Evolutionary conservation across 805 yeast species (phyloP), one percentile per base, ranked within the genome.

Genomic region (Lipomyces sp.): DNA sequence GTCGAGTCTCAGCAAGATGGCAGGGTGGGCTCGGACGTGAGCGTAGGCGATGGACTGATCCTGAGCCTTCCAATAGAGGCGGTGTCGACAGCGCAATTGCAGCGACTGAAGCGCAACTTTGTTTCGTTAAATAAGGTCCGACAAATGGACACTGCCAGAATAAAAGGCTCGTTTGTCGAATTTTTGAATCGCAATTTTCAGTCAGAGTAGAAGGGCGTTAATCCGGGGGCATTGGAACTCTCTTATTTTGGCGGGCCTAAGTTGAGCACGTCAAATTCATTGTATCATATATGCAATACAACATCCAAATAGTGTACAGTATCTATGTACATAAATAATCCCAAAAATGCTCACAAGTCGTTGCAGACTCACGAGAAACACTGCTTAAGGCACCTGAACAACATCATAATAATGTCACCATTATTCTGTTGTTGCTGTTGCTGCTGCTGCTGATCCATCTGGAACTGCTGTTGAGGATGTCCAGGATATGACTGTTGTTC

Each of bases 81-180:
- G 1, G 80, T 85, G 7, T 78, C 86, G 13, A 72, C 82, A 35
- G 86, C 96, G 0, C 89, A 86, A 63, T 65, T 93, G 46, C 96
- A 90, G 61, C 74, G 98, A 53, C 72, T 87, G 13, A 75, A 95
- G 66, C 76, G 98, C 60, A 83, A 89, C 16, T 91, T 84, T 67
- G 79, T 90, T n/a, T 74, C 80, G 35, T 73, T 91, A 66, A 88
- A 91, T 65, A 78, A 86, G 60, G 80, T 89, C 74, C 75, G 96
- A 61, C 80, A 82, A 37, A 73, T 89, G 39, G 93, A 86, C 45
- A 63, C 73, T 21, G 81, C 78, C 24, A 70, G 95, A 61, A 86
- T 91, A 22, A 75, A 72, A 3, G 79, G 82, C 1, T 65, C 86
- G 60, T 91, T 90, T 69, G 84, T 82, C 4, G 95, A 89, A 38